A percentile compares a stretch with the other conserved stretches of the same genome.
Conservation (phyloP, 495 filamentous ascomycete genomes). For the Cercophora scortea region DNA sequence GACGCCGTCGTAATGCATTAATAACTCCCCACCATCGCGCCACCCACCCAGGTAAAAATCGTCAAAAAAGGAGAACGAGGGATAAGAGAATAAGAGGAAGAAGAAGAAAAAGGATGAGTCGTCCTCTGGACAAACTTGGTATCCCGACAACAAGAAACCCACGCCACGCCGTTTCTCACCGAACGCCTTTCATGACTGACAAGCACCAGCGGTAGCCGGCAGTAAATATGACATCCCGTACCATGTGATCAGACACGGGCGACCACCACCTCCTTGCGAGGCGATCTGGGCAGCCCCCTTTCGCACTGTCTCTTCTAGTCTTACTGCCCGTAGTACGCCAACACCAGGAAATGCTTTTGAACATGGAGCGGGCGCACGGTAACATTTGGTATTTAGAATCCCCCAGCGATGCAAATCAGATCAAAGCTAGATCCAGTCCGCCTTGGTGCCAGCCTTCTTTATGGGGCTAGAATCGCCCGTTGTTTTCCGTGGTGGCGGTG, state of each 20-base stretch:
- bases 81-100: neutral
- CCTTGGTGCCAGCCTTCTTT: neutral
- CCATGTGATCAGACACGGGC: neutral
- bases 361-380: neutral
- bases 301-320: too few relatives aligned
- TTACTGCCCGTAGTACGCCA: too few relatives aligned
- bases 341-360: too few relatives aligned
- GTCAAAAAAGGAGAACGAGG: neutral
- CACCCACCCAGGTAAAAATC: neutral
- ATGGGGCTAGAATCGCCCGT: conserved; percentile 2
- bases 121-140: neutral
- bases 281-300: too few relatives aligned
- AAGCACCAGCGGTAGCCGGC: too few relatives aligned
- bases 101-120: neutral
- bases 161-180: neutral
- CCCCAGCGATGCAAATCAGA: neutral
- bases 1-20: neutral
- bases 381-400: neutral
- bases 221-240: too few relatives aligned
- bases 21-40: neutral
- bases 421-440: neutral
- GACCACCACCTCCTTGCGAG: too few relatives aligned
- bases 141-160: neutral
- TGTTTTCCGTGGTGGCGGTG: conserved; percentile 8
- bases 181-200: neutral